Conservation (phyloP, 257 asterid species). For the Solanum chiquidenum region DNA sequence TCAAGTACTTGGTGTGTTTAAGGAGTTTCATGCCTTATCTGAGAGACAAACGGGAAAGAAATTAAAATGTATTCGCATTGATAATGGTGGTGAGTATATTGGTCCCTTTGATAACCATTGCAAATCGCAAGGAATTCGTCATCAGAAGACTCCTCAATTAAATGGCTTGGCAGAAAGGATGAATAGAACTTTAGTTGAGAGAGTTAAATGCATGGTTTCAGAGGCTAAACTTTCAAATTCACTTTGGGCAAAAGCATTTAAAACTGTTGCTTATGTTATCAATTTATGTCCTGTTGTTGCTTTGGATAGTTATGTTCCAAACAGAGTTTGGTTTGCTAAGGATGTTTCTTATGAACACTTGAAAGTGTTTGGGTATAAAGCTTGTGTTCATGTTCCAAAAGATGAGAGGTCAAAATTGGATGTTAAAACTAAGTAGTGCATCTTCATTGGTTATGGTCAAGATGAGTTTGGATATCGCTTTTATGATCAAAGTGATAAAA, state of each 20-base stretch:
- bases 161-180: not conserved
- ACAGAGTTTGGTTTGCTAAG: not conserved
- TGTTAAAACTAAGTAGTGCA: not conserved
- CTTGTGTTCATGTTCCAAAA: not conserved
- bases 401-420: not conserved
- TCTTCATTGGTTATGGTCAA: not conserved
- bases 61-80: too few species aligned
- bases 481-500: too few species aligned
- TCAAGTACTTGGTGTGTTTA: too few species aligned
- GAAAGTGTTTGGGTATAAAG: not conserved
- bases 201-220: not conserved
- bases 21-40: not conserved
- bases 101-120: not conserved
- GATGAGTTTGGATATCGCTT: not conserved
- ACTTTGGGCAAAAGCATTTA: not conserved
- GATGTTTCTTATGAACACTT: not conserved
- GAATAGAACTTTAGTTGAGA: not conserved
- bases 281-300: not conserved
- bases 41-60: not conserved
- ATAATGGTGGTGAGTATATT: not conserved
- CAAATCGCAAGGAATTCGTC: not conserved
- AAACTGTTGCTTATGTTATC: not conserved
- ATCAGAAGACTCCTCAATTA: not conserved
- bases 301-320: not conserved
- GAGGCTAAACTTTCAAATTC: not conserved